Conservation (phyloP, 2,329 filamentous ascomycete genomes). For the Claviceps purpurea region DNA sequence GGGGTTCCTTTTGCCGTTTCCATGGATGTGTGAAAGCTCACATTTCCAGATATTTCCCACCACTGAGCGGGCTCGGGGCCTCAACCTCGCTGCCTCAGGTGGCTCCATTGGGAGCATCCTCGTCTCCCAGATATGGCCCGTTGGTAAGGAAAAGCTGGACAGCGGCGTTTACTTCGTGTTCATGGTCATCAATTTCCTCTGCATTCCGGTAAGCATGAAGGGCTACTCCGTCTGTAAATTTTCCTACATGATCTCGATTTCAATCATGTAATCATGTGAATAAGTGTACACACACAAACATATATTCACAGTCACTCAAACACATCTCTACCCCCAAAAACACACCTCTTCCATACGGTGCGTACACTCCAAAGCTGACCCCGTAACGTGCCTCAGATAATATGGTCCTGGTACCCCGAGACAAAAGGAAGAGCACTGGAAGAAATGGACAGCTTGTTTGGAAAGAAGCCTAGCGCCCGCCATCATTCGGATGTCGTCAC, state of each 20-base stretch:
- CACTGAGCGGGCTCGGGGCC: constrained; percentile 38
- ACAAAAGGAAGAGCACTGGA: constrained; percentile 29
- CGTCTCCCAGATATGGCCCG: constrained; percentile 41
- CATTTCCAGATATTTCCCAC: constrained; percentile 38
- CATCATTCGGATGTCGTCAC: neutral
- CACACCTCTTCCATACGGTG: neutral
- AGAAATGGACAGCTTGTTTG: constrained; percentile 31
- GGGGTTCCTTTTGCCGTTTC: too few species aligned
- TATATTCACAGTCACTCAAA: too few species aligned
- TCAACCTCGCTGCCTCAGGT: constrained; percentile 41
- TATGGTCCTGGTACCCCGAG: constrained; percentile 30
- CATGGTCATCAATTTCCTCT: constrained; percentile 20
- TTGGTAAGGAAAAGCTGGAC: constrained; percentile 36
- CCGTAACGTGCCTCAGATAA: constrained; percentile 15
- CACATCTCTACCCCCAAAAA: neutral
- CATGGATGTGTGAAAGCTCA: too few species aligned
- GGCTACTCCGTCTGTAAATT: too few species aligned
- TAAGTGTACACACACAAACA: too few species aligned
- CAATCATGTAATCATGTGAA: too few species aligned
- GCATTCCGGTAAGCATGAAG: constrained; percentile 6
- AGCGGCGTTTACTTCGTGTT: constrained; percentile 45
- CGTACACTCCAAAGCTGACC: neutral
- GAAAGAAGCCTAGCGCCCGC: constrained; percentile 1
- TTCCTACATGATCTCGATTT: too few species aligned
- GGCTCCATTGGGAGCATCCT: constrained; percentile 42